phyloP scores from a whole-genome alignment of 768 basidiomycete genomes.

The Auriculariales sp. region DNA sequence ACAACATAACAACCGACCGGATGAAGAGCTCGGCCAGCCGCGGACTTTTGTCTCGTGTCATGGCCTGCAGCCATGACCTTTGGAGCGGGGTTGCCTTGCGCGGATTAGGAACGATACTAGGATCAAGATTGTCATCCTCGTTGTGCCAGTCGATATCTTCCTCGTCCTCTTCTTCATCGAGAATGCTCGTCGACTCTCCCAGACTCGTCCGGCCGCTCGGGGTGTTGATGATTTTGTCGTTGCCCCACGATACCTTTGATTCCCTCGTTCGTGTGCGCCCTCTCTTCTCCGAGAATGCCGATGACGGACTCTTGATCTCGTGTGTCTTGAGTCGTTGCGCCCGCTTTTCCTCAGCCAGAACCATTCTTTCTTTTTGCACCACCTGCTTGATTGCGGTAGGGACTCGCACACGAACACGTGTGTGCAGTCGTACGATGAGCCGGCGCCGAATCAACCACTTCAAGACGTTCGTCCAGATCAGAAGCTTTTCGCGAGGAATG shows the following conservation, averaged over 20 bases:
- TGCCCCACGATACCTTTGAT: conserved; percentile 1
- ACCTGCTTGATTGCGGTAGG: conserved; percentile 57
- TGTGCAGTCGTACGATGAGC: conserved; percentile 70
- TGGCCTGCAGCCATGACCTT: conserved; percentile 77
- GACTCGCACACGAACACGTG: conserved; percentile 73
- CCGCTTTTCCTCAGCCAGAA: conserved; percentile 10
- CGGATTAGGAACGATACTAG: conserved; percentile 65
- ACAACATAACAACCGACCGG: conserved; percentile 32
- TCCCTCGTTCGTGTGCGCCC: background rate
- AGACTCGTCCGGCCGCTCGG: conserved; percentile 3
- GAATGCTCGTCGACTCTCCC: conserved; percentile 6
- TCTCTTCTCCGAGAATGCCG: background rate
- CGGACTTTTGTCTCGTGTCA: conserved; percentile 71
- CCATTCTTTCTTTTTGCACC: conserved; percentile 27
- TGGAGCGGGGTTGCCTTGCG: conserved; percentile 66
- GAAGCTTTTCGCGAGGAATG: conserved; percentile 49
- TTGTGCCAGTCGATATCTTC: conserved; percentile 31
- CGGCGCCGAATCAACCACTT: conserved; percentile 85
- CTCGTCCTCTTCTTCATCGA: conserved; percentile 27
- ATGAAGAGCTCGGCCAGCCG: conserved; percentile 61
- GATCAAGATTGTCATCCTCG: conserved; percentile 33
- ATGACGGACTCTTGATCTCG: background rate
- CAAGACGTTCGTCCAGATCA: conserved; percentile 47
- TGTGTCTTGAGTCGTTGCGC: background rate
- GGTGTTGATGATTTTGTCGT: conserved; percentile 2